These are phyloP conservation scores for Ascocoryne sarcoides DNA, from an alignment of 2,329 filamentous ascomycete species.

Conservation along the genomic window DNA sequence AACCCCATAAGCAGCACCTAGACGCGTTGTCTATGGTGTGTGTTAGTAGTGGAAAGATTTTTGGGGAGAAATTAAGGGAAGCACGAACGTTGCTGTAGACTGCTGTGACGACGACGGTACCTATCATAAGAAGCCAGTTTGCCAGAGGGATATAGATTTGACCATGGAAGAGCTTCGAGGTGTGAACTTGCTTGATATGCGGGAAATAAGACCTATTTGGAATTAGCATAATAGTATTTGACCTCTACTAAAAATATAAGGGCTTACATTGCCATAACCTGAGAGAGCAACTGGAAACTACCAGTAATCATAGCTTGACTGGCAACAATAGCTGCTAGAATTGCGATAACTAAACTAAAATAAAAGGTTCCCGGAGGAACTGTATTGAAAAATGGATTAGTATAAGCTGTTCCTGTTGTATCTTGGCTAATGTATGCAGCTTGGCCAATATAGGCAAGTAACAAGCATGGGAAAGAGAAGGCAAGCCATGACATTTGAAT, in stretches of 20 bases:
- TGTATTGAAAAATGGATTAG: constrained; percentile 67
- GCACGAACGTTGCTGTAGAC: constrained; percentile 58
- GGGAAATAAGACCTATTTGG: constrained; percentile 52
- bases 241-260: background rate
- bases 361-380: constrained; percentile 61
- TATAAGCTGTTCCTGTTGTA: constrained; percentile 47
- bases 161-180: constrained; percentile 59
- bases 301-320: constrained; percentile 71
- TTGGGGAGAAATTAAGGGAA: background rate
- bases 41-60: constrained; percentile 1
- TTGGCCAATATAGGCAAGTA: constrained; percentile 47
- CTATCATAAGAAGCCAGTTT: constrained; percentile 71
- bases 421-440: constrained; percentile 59
- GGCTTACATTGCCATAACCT: constrained; percentile 53
- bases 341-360: constrained; percentile 57
- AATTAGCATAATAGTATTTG: background rate
- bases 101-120: constrained; percentile 64
- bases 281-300: constrained; percentile 37
- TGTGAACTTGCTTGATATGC: constrained; percentile 65
- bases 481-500: constrained; percentile 1
- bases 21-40: constrained; percentile 46
- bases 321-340: constrained; percentile 65
- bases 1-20: constrained; percentile 69
- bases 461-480: constrained; percentile 58
- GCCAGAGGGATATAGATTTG: constrained; percentile 69